Base-by-base conservation (phyloP, 1,284 basidiomycete genomes). In the Irpex lacteus region DNA sequence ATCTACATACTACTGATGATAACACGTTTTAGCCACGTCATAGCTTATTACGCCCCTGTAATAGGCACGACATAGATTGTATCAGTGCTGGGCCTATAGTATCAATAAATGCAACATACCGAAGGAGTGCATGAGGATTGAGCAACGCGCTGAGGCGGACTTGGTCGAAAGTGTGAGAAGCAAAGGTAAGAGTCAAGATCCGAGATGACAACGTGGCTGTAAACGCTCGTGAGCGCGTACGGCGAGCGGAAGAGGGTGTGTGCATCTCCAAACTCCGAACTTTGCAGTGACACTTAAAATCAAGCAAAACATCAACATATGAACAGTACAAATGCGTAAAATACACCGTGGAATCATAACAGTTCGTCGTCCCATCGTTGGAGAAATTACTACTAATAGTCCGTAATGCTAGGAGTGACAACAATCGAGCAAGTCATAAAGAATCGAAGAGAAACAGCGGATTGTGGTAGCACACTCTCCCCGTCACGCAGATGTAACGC, bases 321-420 rank as follows among this genome's bases (percentile, higher is more conserved):
- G 54, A 56, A 34, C 54, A 18, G 54, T 56, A 56, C 54, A 56
- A 56, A 56, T 36, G 54, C 54, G 34, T 34, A 56, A 11, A 37
- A 56, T 56, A 56, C 54, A 56, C 54, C 54, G 34, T 56, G 54
- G 19, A 26, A 21, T 56, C 54, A 36, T 56, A 36, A 56, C 54
- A 56, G 54, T 56, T 56, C 54, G 54, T 56, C 54, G 54, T 56
- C 54, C 26, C 54, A 56, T 36, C 50, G 18, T 18, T 9, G 19
- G 11, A 34, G 34, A 56, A 56, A 56, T 56, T 56, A 56, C 54
- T 36, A 56, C 54, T 56, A 36, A 26, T 56, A 56, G 54, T 56
- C 54, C 54, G 54, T 56, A 18, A 21, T 18, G 54, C 26, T 11
- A 15, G 11, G 9, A 56, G 26, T 56, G 11, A 56, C 54, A 56